Evolutionary conservation across 495 filamentous ascomycete species (phyloP).

Genomic region (Pyrenula massariospora): DNA sequence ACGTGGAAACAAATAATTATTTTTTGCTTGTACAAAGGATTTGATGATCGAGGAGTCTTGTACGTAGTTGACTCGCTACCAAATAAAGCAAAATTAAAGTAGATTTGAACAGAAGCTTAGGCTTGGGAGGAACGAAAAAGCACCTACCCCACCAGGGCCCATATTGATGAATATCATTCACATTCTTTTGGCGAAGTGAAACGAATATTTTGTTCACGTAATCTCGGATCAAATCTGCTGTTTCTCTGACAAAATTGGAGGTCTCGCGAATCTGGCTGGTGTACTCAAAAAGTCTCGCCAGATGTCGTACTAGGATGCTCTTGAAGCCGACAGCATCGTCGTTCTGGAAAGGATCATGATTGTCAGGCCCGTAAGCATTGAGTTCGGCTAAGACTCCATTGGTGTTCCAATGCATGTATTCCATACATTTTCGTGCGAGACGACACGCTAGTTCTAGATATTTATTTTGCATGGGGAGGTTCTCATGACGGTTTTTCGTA

Average conservation of each 20-base stretch:
- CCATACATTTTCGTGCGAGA: background rate
- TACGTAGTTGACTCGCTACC: too few species aligned
- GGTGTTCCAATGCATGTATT: background rate
- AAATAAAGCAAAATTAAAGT: too few species aligned
- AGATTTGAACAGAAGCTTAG: too few species aligned
- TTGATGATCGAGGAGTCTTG: too few species aligned
- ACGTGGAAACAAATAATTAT: too few species aligned
- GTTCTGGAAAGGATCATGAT: background rate
- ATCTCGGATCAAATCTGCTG: background rate
- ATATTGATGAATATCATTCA: background rate
- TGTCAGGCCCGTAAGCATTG: background rate
- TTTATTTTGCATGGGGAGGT: background rate
- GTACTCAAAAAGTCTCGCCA: background rate
- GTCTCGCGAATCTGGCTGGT: background rate
- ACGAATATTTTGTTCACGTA: background rate
- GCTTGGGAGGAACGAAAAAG: too few species aligned
- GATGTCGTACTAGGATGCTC: background rate
- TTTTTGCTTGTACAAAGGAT: too few species aligned
- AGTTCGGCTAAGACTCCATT: background rate
- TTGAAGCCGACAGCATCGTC: background rate
- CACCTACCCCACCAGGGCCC: background rate
- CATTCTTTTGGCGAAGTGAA: background rate
- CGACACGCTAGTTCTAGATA: background rate
- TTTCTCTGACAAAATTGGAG: background rate
- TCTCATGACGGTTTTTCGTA: background rate